Base-by-base conservation (phyloP, 1,284 basidiomycete genomes). In the Xerocomus minutiporus region DNA sequence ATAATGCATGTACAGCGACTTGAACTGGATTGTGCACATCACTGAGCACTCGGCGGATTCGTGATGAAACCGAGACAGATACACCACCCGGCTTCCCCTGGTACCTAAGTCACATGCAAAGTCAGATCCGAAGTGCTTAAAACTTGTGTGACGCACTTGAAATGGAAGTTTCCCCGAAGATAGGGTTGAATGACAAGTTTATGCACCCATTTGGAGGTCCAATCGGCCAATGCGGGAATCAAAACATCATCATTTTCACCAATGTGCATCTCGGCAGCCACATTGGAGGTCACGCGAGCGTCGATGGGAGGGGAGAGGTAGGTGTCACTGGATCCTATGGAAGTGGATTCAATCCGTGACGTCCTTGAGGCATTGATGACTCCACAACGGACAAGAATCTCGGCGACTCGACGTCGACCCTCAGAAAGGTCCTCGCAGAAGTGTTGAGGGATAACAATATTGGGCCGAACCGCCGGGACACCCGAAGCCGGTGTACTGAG, bases 1-100 rank as follows among this genome's bases (percentile, higher is more conserved):
- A 81, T 7, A 83, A 59, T 6, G 77, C 74, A 29, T 80, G 70
- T 50, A 82, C 63, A 49, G 68, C 62, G 11, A 75, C 71, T 20
- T 70, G 68, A 39, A 56, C 48, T 3, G 65, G 67, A 53, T 68
- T 69, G 43, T 44, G 46, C 31, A 70, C 45, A 8, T 40, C 15
- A 32, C 28, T 32, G 50, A 67, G 50, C 41, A 61, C 51, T 45
- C 55, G 56, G 44, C 49, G 56, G 23, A 70, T 66, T 15, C 57
- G 65, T 20, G 31, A 51, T 5, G 55, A 58, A 49, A 58, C 43
- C 7, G 52, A 56, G 42, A 43, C 12, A 17, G 53, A 46, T 17
- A 25, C 50, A 32, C 35, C 25, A 32, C 29, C 48, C 7, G 47
- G 48, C 32, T 36, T 50, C 20, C 48, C 52, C n/a, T 56, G 56